Evolutionary conservation across 306 rosid species (phyloP), one percentile per base, ranked within the genome.

Genomic region (Benincasa hispida): DNA sequence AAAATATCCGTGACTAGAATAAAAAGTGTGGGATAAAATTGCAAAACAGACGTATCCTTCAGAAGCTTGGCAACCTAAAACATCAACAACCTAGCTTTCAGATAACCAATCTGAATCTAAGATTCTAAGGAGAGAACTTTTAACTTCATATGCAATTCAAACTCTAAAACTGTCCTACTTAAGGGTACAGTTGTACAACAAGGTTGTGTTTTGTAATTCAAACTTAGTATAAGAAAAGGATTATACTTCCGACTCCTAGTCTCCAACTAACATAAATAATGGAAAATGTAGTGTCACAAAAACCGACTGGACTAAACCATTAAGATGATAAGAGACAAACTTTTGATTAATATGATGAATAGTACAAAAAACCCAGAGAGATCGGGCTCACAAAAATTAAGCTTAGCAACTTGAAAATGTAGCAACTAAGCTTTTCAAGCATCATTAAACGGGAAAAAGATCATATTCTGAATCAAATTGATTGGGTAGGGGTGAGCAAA

Each of bases 61-160:
- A 94, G 83, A 85, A 94, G 98, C 87, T 88, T 90, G 61, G 89
- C 95, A 69, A 89, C 98, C 98, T 94, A 93, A 88, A 85, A 76
- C 72, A 47, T 81, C 73, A 79, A 67, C 77, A 84, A 84, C 28
- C 28, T 25, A n/a, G 74, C 76, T 61, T 68, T 76, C 27, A 65
- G 25, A 58, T 34, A 34, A 57, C 48, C 56, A 34, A 17, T 25
- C 11, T n/a, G 68, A 17, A 62, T 12, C 39, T 10, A 27, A 24
- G 68, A 17, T 53, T 12, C 39, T 10, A 27, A 24, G 68, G 34
- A 58, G 5, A 14, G 30, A 21, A 24, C 28, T 19, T 19, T 35
- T 34, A 65, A 35, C 27, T 41, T 25, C 1, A 2, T 10, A 51
- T 79, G 51, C 58, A 58, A 50, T 73, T 83, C 50, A 42, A 12